Evolutionary conservation across 2,329 filamentous ascomycete species (phyloP), one percentile per base, ranked within the genome.

Genomic region (Knufia fluminis): DNA sequence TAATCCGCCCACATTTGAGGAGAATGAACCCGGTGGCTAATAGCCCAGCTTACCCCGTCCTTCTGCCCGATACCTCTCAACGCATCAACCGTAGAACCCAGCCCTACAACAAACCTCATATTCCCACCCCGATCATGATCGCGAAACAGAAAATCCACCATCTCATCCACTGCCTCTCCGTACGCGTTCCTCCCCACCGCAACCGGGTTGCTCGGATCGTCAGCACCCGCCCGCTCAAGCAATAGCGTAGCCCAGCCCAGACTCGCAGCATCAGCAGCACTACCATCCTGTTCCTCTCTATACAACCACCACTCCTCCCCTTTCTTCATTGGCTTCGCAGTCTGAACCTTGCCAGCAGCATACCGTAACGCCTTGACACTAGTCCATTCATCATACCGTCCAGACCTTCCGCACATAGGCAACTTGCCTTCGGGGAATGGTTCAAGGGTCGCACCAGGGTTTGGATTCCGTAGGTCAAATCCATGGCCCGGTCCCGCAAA

Each of bases 1-100:
- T 69, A 72, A 57, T 76, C 74, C 12, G 71, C 66, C 70, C 72
- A 75, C 8, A 75, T 61, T 50, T 74, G 70, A 3, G 67, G 55
- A 4, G 63, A 61, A 14, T 66, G 62, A 20, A 66, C 59, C 22
- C 72, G 65, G 54, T 77, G 73, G 41, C 68, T 72, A 43, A 75
- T 72, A 1, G 73, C 72, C 8, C 46, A 40, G 4, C n/a, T 38
- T 22, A 14, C 6, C 33, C 23, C 23, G 3, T 26, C 23, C 3
- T 12, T n/a, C 17, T 48, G 14, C 10, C 24, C 45, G 9, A 40
- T 14, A 16, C n/a, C 4, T 35, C 10, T 39, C 22, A 14, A 19
- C 17, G 17, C 9, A 4, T 19, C 20, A 3, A 8, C 14, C 20
- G 8, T 3, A n/a, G 17, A 31, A 26, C n/a, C 19, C 23, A 14